These are phyloP conservation scores for Lizonia empirigonia DNA, from an alignment of 2,329 filamentous ascomycete genomes.

Conservation along the genomic window DNA sequence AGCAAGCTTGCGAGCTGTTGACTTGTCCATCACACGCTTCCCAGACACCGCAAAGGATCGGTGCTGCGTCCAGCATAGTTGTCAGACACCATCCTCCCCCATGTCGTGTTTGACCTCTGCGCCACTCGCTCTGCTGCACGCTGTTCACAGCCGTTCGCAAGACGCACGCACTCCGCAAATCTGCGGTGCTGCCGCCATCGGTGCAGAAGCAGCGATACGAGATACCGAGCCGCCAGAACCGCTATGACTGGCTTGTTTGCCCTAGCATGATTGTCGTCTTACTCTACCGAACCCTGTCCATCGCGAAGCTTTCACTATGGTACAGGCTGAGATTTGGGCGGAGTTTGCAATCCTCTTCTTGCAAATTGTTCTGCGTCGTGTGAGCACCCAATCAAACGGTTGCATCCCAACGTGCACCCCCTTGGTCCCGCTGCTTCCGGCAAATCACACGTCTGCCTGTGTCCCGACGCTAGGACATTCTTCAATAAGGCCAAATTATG, in stretches of 20 bases:
- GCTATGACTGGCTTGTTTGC: conserved; percentile 20
- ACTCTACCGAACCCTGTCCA: conserved; percentile 45
- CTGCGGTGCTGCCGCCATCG: conserved; percentile 36
- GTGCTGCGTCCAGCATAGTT: conserved; percentile 27
- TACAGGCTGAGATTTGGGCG: conserved; percentile 39
- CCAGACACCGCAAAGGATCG: conserved; percentile 20
- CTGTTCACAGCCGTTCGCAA: conserved; percentile 21
- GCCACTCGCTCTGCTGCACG: conserved; percentile 14
- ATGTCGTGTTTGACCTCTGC: conserved; percentile 40
- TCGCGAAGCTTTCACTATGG: conserved; percentile 41
- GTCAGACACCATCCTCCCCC: conserved; percentile 25
- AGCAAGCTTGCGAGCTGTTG: background rate
- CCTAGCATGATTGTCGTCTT: conserved; percentile 37
- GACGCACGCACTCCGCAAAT: conserved; percentile 20
- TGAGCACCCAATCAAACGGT: conserved; percentile 38
- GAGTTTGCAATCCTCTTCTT: conserved; percentile 38
- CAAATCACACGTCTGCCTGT: conserved; percentile 32
- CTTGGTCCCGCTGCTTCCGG: conserved; percentile 22
- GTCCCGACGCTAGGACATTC: conserved; percentile 28
- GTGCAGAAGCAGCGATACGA: conserved; percentile 40
- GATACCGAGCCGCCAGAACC: conserved; percentile 24
- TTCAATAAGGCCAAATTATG: conserved; percentile 33
- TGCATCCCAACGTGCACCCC: conserved; percentile 30
- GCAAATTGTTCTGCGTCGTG: conserved; percentile 41
- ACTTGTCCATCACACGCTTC: conserved; percentile 9